phyloP scores from a whole-genome alignment of 2,329 filamentous ascomycete species.

The Fusarium acutatum region DNA sequence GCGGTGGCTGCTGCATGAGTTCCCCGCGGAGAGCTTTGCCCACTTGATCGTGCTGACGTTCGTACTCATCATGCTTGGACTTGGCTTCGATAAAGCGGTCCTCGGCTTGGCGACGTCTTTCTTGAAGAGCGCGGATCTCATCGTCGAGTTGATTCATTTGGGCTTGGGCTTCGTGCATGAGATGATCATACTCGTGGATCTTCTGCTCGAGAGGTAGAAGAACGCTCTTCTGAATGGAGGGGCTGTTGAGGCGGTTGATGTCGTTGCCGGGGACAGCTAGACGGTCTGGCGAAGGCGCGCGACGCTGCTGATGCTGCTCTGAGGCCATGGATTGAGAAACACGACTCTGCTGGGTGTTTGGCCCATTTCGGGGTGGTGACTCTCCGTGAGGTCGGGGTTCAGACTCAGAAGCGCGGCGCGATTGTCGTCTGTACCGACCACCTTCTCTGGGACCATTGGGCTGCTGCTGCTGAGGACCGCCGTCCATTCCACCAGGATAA shows the following conservation, averaged over 20 bases:
- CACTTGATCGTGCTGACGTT: slow-evolving; percentile 52
- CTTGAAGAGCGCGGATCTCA: slow-evolving; percentile 52
- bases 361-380: slow-evolving; percentile 11
- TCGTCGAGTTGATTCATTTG: slow-evolving; percentile 55
- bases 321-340: slow-evolving; percentile 21
- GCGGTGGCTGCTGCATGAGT: slow-evolving; percentile 21
- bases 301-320: slow-evolving; percentile 31
- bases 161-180: slow-evolving; percentile 53
- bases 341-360: slow-evolving; percentile 33
- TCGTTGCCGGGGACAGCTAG: slow-evolving; percentile 28
- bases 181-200: slow-evolving; percentile 53
- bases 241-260: slow-evolving; percentile 55
- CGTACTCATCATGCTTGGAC: slow-evolving; percentile 55
- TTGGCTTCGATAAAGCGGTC: slow-evolving; percentile 54
- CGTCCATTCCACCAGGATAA: slow-evolving; percentile 33
- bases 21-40: slow-evolving; percentile 54
- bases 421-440: slow-evolving; percentile 38
- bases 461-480: slow-evolving; percentile 25
- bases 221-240: slow-evolving; percentile 53
- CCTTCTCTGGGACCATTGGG: slow-evolving; percentile 21
- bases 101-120: slow-evolving; percentile 52
- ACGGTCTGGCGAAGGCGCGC: slow-evolving; percentile 24
- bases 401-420: slow-evolving; percentile 35
- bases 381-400: slow-evolving; percentile 20
- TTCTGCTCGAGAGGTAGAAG: slow-evolving; percentile 56